phyloP scores from a whole-genome alignment of 208 protist species.

The Trypanosoma lewisi region DNA sequence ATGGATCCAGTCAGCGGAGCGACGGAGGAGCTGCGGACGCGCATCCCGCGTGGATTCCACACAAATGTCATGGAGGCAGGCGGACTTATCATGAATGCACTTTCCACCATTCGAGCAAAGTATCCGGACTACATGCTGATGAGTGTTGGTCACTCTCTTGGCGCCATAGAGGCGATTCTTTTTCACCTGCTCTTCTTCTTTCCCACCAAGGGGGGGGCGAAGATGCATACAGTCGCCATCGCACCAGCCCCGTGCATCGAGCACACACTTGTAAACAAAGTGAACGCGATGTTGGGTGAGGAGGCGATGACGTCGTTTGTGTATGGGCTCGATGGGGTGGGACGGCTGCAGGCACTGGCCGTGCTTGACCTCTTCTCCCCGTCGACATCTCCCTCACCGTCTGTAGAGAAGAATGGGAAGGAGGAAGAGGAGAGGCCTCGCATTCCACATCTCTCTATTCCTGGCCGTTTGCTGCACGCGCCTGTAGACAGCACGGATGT shows the following conservation, averaged over 20 bases:
- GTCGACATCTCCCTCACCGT: background rate
- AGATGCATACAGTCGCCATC: slow-evolving; percentile 48
- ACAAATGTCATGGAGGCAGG: slow-evolving; percentile 42
- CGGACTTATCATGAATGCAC: slow-evolving; percentile 30
- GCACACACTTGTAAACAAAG: slow-evolving; percentile 18
- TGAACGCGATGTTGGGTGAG: slow-evolving; percentile 23
- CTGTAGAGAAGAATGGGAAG: slow-evolving; percentile 20
- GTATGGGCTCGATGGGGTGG: slow-evolving; percentile 59
- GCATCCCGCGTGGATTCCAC: slow-evolving; percentile 69
- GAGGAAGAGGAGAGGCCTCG: slow-evolving; percentile 23
- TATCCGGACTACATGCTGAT: slow-evolving; percentile 63
- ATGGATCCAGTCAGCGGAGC: background rate
- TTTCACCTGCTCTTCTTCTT: slow-evolving; percentile 75
- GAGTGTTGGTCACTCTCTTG: slow-evolving; percentile 82
- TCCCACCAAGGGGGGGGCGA: background rate
- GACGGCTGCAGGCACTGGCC: slow-evolving; percentile 57
- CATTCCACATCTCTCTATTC: slow-evolving; percentile 29
- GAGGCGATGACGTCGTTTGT: slow-evolving; percentile 47
- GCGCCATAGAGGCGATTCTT: slow-evolving; percentile 64
- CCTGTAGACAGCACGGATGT: slow-evolving; percentile 13
- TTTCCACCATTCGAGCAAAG: slow-evolving; percentile 41
- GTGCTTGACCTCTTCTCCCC: slow-evolving; percentile 33
- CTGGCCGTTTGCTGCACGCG: slow-evolving; percentile 28
- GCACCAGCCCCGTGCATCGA: slow-evolving; percentile 65
- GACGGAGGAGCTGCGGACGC: slow-evolving; percentile 40